Conservation (phyloP, 2,329 filamentous ascomycete species). For the Epichloe gansuensis region DNA sequence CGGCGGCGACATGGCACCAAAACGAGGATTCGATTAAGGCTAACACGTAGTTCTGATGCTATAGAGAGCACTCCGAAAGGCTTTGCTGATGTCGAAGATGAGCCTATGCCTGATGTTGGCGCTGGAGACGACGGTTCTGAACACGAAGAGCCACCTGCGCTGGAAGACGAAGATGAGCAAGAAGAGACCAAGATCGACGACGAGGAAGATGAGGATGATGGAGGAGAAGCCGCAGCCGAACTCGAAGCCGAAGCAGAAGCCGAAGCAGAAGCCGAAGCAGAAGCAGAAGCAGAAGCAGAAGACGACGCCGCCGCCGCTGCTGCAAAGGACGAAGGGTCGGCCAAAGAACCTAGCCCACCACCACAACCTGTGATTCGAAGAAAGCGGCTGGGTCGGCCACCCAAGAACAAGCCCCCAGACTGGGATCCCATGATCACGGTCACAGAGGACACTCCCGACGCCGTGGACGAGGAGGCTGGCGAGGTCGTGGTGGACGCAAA, state of each 20-base stretch:
- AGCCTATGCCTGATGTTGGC: conserved; percentile 24
- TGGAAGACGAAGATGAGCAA: conserved; percentile 20
- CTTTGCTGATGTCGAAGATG: conserved; percentile 30
- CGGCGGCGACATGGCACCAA: conserved; percentile 15
- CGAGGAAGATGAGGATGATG: conserved; percentile 32
- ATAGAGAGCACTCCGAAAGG: conserved; percentile 30
- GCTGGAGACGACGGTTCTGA: conserved; percentile 10
- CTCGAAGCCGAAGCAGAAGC: conserved; percentile 15
- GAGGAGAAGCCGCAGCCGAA: conserved; percentile 18
- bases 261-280: not conserved
- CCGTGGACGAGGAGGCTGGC: conserved; percentile 60
- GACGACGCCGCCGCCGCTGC: conserved; percentile 15
- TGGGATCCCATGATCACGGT: conserved; percentile 55
- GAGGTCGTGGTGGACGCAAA: conserved; percentile 51
- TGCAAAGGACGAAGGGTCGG: conserved; percentile 27
- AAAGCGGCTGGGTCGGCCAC: conserved; percentile 72
- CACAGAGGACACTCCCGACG: conserved; percentile 46
- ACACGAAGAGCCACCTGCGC: conserved; percentile 16
- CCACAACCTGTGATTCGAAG: conserved; percentile 56
- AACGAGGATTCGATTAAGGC: conserved; percentile 20
- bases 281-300: conserved; percentile 21
- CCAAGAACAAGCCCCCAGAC: conserved; percentile 72
- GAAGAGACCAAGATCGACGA: conserved; percentile 26
- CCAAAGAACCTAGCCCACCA: conserved; percentile 41
- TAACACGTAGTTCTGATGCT: conserved; percentile 18